These are phyloP conservation scores for Erythrophleum ivorense DNA, from an alignment of 331 rosid species.

Conservation along the genomic window DNA sequence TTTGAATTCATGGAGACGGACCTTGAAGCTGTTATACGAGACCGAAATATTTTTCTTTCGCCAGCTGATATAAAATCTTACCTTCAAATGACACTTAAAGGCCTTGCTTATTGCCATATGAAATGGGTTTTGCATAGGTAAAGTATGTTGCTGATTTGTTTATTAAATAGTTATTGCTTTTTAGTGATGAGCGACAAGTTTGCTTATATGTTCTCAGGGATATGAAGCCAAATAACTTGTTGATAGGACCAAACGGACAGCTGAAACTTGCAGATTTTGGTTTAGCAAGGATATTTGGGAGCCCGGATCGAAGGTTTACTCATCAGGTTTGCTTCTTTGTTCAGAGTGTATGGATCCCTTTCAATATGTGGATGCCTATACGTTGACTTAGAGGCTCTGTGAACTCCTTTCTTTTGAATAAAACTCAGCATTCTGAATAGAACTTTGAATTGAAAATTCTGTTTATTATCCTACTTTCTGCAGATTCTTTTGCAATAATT, in stretches of 20 bases:
- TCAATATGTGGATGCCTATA: not conserved
- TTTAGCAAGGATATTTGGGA: slow-evolving; percentile 94
- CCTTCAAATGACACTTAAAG: slow-evolving; percentile 94
- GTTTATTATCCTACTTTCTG: slow-evolving; percentile 12
- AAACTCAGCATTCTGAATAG: slow-evolving; percentile 28
- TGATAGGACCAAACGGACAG: slow-evolving; percentile 93
- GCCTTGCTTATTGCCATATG: slow-evolving; percentile 93
- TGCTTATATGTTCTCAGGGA: slow-evolving; percentile 68
- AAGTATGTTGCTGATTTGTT: slow-evolving; percentile 16
- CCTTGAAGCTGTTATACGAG: slow-evolving; percentile 97
- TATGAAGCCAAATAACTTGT: slow-evolving; percentile 97
- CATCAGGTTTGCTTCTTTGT: slow-evolving; percentile 71
- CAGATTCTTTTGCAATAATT: not conserved
- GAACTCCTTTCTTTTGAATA: slow-evolving; percentile 21
- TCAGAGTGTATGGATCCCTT: slow-evolving; percentile 33
- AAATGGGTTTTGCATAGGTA: slow-evolving; percentile 99
- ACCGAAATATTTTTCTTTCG: slow-evolving; percentile 86
- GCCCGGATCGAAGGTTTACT: slow-evolving; percentile 95
- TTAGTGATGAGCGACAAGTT: slow-evolving; percentile 37
- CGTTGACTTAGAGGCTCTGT: slow-evolving; percentile 19
- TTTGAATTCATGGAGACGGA: slow-evolving; percentile 99
- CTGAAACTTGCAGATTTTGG: slow-evolving; percentile 99
- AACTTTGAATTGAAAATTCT: not conserved
- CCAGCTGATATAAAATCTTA: slow-evolving; percentile 94
- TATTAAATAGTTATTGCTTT: slow-evolving; percentile 9